Evolutionary conservation across 495 filamentous ascomycete genomes (phyloP).

Genomic region (Penicillium goetzii): DNA sequence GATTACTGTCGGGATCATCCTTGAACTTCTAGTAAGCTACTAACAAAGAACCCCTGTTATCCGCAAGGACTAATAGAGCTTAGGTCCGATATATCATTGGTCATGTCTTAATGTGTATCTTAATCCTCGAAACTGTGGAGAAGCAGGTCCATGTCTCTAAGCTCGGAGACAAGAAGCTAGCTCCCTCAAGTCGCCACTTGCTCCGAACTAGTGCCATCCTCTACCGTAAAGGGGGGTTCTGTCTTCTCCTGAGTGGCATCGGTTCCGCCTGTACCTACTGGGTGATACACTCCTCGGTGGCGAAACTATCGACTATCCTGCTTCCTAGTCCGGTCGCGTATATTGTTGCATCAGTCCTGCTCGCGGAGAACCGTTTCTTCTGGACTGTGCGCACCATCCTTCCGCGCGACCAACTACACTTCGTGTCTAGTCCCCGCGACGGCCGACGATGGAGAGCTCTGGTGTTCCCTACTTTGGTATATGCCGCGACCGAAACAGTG

Average conservation of each 20-base stretch:
- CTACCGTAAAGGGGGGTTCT: conserved; percentile 6
- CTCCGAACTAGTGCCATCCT: conserved; percentile 2
- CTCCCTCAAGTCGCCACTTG: conserved; percentile 6
- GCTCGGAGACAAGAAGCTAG: conserved; percentile 3
- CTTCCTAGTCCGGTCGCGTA: conserved; percentile 9
- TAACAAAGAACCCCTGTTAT: neutral
- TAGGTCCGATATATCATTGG: conserved; percentile 6
- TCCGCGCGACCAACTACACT: conserved; percentile 9
- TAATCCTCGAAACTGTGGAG: conserved; percentile 12
- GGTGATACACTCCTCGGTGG: conserved; percentile 9
- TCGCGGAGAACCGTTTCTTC: conserved; percentile 10
- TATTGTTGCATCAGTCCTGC: conserved; percentile 13
- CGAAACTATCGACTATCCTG: conserved; percentile 1
- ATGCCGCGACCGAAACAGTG: conserved; percentile 1
- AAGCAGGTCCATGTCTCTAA: neutral
- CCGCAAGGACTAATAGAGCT: neutral
- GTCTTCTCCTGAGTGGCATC: conserved; percentile 14
- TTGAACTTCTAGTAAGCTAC: conserved; percentile 10
- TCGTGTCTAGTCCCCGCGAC: conserved; percentile 4
- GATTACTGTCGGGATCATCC: conserved; percentile 9
- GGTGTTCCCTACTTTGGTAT: neutral
- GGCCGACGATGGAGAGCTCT: conserved; percentile 13
- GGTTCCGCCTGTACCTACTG: conserved; percentile 13
- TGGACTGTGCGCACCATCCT: conserved; percentile 10
- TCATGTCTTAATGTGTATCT: conserved; percentile 11